Percentiles rank a stretch among this genome's conserved stretches.
These are phyloP conservation scores for Chlamydomonas eustigma DNA, from an alignment of 139 green algal genomes.

Conservation along the genomic window DNA sequence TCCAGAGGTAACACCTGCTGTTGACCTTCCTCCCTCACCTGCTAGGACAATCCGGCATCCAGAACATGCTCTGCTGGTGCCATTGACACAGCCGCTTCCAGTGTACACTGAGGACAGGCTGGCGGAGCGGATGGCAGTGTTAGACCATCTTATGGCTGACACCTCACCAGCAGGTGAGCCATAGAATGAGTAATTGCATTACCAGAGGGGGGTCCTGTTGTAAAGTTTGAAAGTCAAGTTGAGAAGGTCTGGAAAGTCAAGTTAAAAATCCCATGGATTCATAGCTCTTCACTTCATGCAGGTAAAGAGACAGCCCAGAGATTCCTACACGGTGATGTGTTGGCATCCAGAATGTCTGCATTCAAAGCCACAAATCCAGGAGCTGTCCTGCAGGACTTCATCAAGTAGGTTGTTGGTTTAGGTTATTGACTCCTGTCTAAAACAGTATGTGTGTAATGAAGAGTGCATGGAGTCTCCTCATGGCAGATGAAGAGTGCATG, in stretches of 20 bases:
- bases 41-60: conserved; percentile 11
- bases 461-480: too few relatives aligned
- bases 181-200: neutral
- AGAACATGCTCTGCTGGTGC: conserved; percentile 28
- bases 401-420: too few relatives aligned
- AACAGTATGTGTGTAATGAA: too few relatives aligned
- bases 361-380: conserved; percentile 93
- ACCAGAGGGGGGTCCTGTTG: neutral
- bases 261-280: neutral
- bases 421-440: too few relatives aligned
- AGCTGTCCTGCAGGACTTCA: conserved; percentile 42
- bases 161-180: neutral
- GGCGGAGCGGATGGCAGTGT: conserved; percentile 35
- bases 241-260: too few relatives aligned
- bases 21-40: too few relatives aligned
- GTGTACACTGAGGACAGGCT: conserved; percentile 55
- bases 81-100: conserved; percentile 35
- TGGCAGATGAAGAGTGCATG: too few relatives aligned
- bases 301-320: conserved; percentile 1
- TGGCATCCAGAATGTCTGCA: conserved; percentile 78
- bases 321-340: conserved; percentile 45
- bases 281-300: conserved; percentile 2
- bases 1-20: too few relatives aligned
- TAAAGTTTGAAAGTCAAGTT: too few relatives aligned
- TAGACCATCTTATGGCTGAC: conserved; percentile 5